These are phyloP conservation scores for Pezicula neosporulosa DNA, from an alignment of 2,329 filamentous ascomycete genomes.

Conservation along the genomic window DNA sequence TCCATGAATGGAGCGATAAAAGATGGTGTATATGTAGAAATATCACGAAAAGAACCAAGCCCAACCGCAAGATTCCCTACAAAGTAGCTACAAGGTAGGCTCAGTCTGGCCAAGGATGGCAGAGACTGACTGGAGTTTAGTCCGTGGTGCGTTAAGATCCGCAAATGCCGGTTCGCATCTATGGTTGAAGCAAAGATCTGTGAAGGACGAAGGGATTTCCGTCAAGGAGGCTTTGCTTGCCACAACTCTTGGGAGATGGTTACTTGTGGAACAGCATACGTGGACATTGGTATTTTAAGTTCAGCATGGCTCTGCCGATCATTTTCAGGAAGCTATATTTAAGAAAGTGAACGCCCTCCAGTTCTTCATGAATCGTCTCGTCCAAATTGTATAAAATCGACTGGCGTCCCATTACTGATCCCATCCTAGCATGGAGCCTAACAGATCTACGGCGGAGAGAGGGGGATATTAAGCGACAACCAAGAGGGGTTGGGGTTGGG, in stretches of 20 bases:
- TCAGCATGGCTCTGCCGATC: neutral
- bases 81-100: neutral
- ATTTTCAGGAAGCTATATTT: neutral
- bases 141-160: too few species aligned
- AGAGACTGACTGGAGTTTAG: too few species aligned
- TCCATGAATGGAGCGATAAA: slow-evolving; percentile 3
- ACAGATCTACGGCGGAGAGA: too few species aligned
- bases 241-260: neutral
- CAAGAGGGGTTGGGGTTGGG: too few species aligned
- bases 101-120: too few species aligned
- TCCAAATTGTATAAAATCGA: neutral
- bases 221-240: neutral
- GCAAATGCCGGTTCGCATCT: too few species aligned
- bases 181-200: too few species aligned
- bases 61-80: neutral
- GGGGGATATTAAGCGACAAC: too few species aligned
- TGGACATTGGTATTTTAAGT: neutral
- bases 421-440: too few species aligned
- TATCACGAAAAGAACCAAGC: neutral
- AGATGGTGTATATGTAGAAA: neutral
- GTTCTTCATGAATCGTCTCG: neutral
- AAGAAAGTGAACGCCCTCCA: neutral
- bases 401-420: neutral
- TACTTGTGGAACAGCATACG: neutral
- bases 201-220: too few species aligned